Percentiles rank a stretch among this genome's conserved stretches.
Conservation (phyloP, 306 rosid genomes). For the Prunus persica region DNA sequence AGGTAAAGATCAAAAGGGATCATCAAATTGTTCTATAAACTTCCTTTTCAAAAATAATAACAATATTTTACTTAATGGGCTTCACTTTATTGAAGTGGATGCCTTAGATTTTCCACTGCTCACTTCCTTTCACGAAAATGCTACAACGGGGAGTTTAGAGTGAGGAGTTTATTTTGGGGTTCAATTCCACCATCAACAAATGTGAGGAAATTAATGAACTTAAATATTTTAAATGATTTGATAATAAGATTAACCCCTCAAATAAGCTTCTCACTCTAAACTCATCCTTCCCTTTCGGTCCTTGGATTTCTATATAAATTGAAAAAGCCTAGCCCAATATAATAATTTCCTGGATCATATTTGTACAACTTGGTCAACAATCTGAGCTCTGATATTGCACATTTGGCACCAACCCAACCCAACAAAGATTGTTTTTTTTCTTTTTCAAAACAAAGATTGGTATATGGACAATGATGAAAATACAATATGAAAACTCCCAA, state of each 20-base stretch:
- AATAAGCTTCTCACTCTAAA: no score
- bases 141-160: no score
- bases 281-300: not conserved
- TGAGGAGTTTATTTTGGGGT: no score
- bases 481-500: no score
- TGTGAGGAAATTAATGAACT: no score
- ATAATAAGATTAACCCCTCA: no score
- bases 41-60: no score
- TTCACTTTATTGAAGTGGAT: not conserved
- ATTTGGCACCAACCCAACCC: not conserved
- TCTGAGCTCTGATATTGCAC: not conserved
- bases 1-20: not conserved
- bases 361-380: not conserved
- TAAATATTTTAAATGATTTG: no score
- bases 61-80: not conserved
- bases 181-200: no score
- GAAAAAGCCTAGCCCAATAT: not conserved
- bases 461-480: no score
- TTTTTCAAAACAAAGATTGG: no score
- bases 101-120: not conserved
- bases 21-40: not conserved
- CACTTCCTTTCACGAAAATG: not conserved
- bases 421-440: not conserved
- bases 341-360: not conserved
- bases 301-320: not conserved